Evolutionary conservation across 2,329 filamentous ascomycete genomes (phyloP), one percentile per base, ranked within the genome.

Genomic region (Penicillium vulpinum): DNA sequence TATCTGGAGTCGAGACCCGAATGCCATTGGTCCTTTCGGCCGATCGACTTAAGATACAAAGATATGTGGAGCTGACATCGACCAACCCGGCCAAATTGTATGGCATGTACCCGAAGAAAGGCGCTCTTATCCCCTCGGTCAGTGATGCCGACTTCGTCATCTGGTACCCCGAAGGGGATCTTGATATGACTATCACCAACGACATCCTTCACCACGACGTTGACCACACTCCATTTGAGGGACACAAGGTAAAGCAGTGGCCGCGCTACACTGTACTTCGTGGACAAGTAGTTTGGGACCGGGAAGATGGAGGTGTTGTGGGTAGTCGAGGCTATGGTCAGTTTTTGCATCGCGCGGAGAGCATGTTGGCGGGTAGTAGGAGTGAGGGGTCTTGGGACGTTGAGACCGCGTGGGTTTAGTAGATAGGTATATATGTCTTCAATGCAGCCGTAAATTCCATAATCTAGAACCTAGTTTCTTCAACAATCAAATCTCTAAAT

Each of bases 81-180:
- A 73, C 73, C 0, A 80, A 79, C 49, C 72, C 77, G 1, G 78
- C 78, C 0, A 78, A 75, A 61, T 61, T 79, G 26, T 80, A 79
- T 57, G 77, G 77, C 0, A 64, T 79, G 2, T 68, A 67, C 13
- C 70, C 70, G 2, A 62, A 60, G 29, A 79, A 79, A 51, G 77
- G 77, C 0, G 70, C 68, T 2, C 72, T 79, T 28, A 70, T 73
- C 0, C 76, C 77, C 4, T 77, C 75, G 1, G 33, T 49, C 11
- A 74, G 73, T 51, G 77, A 79, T 61, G 77, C 77, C 1, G 78
- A 79, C 58, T 54, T 79, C 11, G 71, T 76, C 15, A 75, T 80
- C 76, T 61, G 48, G 58, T 55, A 46, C 41, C 60, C 51, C 4
- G 55, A 48, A 2, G 39, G 39, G 38, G 53, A 39, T 1, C 60